A percentile compares a stretch with the other conserved stretches of the same genome.
These are phyloP conservation scores for Scheffersomyces lignicola DNA, from an alignment of 1,139 yeast species.

Conservation along the genomic window DNA sequence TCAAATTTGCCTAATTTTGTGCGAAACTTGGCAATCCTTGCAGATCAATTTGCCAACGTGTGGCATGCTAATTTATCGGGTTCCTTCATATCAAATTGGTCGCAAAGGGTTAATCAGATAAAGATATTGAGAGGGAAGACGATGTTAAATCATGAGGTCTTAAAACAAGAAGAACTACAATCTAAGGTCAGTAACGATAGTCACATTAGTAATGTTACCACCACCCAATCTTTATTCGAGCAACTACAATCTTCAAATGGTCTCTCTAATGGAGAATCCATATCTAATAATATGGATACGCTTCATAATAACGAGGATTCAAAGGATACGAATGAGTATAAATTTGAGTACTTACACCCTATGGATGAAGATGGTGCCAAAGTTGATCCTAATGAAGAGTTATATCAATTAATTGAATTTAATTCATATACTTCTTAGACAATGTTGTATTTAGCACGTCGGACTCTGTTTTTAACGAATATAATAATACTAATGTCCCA, in stretches of 20 bases:
- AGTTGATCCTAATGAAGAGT: slow-evolving; percentile 13
- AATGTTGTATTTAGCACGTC: no score
- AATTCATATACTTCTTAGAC: slow-evolving; percentile 39
- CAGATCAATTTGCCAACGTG: slow-evolving; percentile 71
- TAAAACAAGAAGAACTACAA: slow-evolving; percentile 23
- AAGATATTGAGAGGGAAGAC: slow-evolving; percentile 47
- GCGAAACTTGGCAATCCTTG: slow-evolving; percentile 64
- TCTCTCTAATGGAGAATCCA: background rate
- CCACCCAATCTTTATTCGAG: slow-evolving; percentile 11
- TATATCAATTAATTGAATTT: slow-evolving; percentile 43
- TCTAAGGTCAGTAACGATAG: slow-evolving; percentile 7
- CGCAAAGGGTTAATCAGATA: slow-evolving; percentile 62
- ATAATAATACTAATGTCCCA: no score
- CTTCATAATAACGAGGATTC: background rate
- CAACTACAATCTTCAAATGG: slow-evolving; percentile 9
- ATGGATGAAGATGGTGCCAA: background rate
- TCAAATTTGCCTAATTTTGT: slow-evolving; percentile 62
- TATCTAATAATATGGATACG: background rate
- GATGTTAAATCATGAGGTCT: slow-evolving; percentile 24
- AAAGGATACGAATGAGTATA: slow-evolving; percentile 6
- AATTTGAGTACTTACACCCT: slow-evolving; percentile 20
- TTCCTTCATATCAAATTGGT: slow-evolving; percentile 63
- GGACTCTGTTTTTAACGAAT: no score
- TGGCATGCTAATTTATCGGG: slow-evolving; percentile 61
- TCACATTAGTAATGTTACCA: slow-evolving; percentile 6